Percentiles rank a stretch among this genome's conserved stretches.
These are phyloP conservation scores for Raddia distichophylla DNA, from an alignment of 176 grass and related monocot genomes.

Conservation along the genomic window DNA sequence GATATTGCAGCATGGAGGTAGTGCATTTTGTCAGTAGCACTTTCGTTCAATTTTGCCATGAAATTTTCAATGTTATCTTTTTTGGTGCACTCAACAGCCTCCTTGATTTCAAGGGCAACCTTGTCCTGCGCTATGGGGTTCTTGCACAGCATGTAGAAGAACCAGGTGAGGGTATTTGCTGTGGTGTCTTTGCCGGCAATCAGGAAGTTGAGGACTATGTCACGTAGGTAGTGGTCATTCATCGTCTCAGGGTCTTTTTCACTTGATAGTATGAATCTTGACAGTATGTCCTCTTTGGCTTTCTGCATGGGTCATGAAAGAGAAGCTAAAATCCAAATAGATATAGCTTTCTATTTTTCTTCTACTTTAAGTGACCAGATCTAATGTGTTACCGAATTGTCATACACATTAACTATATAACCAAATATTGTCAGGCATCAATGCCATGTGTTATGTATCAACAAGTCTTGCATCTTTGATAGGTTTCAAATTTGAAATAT, in stretches of 20 bases:
- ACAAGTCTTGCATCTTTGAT: not conserved
- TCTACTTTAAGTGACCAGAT: not conserved
- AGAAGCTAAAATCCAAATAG: not conserved
- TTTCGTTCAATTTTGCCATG: slow-evolving; percentile 41
- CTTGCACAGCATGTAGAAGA: slow-evolving; percentile 79
- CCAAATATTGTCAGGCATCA: not conserved
- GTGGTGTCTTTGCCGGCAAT: slow-evolving; percentile 81
- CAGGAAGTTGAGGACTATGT: slow-evolving; percentile 75
- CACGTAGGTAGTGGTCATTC: slow-evolving; percentile 63
- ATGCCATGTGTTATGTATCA: not conserved
- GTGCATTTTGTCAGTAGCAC: slow-evolving; percentile 60
- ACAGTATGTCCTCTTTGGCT: slow-evolving; percentile 66
- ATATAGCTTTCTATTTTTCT: not conserved
- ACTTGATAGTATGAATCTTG: slow-evolving; percentile 72
- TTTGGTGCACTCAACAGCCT: slow-evolving; percentile 16
- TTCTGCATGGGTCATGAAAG: slow-evolving; percentile 41
- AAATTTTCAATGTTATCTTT: slow-evolving; percentile 36
- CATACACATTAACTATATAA: not conserved
- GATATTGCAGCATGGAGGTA: slow-evolving; percentile 58
- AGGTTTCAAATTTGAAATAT: slow-evolving; percentile 1
- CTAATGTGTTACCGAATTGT: not conserved
- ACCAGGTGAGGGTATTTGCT: slow-evolving; percentile 68
- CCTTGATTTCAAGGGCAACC: slow-evolving; percentile 54
- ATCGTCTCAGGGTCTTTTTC: slow-evolving; percentile 50
- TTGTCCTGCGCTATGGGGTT: slow-evolving; percentile 67